These are phyloP conservation scores for Chaetomium strumarium DNA, from an alignment of 2,329 filamentous ascomycete species.

Conservation along the genomic window DNA sequence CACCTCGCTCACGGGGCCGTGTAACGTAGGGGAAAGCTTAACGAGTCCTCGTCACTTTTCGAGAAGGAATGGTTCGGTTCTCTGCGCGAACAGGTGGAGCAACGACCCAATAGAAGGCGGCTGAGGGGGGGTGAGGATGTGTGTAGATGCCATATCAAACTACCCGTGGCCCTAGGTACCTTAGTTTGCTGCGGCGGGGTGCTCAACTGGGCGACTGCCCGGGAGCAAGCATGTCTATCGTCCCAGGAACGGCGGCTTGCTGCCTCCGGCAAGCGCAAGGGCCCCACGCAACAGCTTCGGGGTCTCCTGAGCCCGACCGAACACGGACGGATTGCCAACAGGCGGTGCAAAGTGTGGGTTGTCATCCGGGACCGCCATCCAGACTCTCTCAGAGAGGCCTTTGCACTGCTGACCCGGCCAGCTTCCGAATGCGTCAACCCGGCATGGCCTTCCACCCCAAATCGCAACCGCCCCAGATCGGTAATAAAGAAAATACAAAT, in stretches of 20 bases:
- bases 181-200: constrained; percentile 6
- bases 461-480: constrained; percentile 8
- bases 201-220: constrained; percentile 3
- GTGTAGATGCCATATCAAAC: not conserved
- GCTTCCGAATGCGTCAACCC: constrained; percentile 25
- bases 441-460: constrained; percentile 10
- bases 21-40: constrained; percentile 10
- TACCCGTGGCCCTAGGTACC: too few species aligned
- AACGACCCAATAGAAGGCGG: not conserved
- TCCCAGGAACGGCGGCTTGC: constrained; percentile 15
- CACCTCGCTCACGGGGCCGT: constrained; percentile 6
- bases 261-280: constrained; percentile 6
- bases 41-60: constrained; percentile 20
- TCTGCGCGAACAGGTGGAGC: constrained; percentile 25
- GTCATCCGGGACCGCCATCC: constrained; percentile 15
- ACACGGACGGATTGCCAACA: constrained; percentile 20
- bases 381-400: constrained; percentile 7
- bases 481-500: constrained; percentile 27
- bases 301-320: constrained; percentile 15
- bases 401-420: constrained; percentile 13
- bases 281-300: constrained; percentile 3
- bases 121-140: not conserved
- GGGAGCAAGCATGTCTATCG: constrained; percentile 4
- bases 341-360: constrained; percentile 13
- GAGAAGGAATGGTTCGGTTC: constrained; percentile 21